phyloP scores from a whole-genome alignment of 176 grass and related monocot species.

The Tuctoria greenei region DNA sequence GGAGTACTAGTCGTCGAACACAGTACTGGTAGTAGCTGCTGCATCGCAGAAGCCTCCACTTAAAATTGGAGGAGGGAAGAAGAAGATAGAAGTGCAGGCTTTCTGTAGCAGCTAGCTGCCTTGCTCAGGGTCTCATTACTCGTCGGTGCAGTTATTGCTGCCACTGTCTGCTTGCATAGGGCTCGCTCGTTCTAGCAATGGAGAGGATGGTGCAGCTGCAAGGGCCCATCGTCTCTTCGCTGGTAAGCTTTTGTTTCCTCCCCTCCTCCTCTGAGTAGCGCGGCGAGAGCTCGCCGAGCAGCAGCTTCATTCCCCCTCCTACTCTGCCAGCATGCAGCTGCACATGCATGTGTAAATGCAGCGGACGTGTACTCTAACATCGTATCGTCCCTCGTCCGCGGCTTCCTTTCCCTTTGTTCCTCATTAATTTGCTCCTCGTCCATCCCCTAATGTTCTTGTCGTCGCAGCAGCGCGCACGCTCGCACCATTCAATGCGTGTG shows the following conservation, averaged over 20 bases:
- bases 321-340: background rate
- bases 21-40: background rate
- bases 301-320: slow-evolving; percentile 38
- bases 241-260: slow-evolving; percentile 36
- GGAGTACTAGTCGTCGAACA: too few relatives aligned
- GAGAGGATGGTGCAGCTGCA: slow-evolving; percentile 66
- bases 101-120: background rate
- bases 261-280: too few relatives aligned
- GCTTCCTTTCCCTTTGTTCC: slow-evolving; percentile 12
- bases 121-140: slow-evolving; percentile 30
- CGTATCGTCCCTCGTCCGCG: too few relatives aligned
- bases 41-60: background rate
- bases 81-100: background rate
- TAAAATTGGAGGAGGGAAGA: slow-evolving; percentile 19
- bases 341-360: background rate
- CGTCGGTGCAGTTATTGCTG: slow-evolving; percentile 42
- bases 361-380: background rate
- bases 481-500: slow-evolving; percentile 59
- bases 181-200: slow-evolving; percentile 31
- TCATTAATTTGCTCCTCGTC: background rate
- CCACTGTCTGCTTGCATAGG: background rate
- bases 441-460: background rate
- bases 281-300: too few relatives aligned
- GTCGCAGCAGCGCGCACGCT: slow-evolving; percentile 24
- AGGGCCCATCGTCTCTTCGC: slow-evolving; percentile 66